These are phyloP conservation scores for Coelastrella sp. DNA, from an alignment of 139 green algal genomes.

Conservation along the genomic window DNA sequence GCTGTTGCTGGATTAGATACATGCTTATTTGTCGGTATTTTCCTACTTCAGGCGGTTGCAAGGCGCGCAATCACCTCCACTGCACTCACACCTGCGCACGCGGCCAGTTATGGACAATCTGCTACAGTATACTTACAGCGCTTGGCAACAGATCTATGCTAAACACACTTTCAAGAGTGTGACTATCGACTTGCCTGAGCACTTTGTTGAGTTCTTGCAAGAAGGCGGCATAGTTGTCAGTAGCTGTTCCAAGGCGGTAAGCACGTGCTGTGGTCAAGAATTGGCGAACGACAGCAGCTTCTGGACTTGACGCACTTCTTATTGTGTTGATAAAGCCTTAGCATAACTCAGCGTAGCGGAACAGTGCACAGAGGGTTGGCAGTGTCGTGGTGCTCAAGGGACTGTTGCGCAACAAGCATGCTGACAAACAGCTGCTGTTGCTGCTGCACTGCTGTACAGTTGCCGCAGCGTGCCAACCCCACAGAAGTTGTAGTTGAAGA, in stretches of 20 bases:
- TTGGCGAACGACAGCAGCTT: not conserved
- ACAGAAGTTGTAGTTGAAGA: slow-evolving; percentile 7
- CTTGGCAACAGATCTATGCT: slow-evolving; percentile 68
- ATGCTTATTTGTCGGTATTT: too few relatives aligned
- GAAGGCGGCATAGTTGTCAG: slow-evolving; percentile 72
- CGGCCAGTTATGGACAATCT: not conserved
- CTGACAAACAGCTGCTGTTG: not conserved
- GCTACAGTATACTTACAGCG: slow-evolving; percentile 54
- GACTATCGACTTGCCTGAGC: slow-evolving; percentile 61
- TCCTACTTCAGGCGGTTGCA: too few relatives aligned
- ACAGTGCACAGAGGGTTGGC: too few relatives aligned
- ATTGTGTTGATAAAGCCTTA: not conserved
- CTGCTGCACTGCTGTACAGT: slow-evolving; percentile 5
- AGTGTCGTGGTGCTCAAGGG: not conserved
- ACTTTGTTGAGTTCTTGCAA: slow-evolving; percentile 73
- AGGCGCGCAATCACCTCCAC: not conserved
- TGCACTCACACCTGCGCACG: not conserved
- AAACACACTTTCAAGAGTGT: slow-evolving; percentile 48
- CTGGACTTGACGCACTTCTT: not conserved
- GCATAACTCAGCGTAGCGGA: not conserved
- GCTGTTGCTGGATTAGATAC: too few relatives aligned
- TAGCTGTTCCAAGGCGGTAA: slow-evolving; percentile 41
- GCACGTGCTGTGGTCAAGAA: not conserved
- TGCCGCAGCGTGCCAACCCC: slow-evolving; percentile 30
- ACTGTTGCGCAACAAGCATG: not conserved